These are phyloP conservation scores for Babesia caballi DNA, from an alignment of 169 alveolate genomes.

Conservation along the genomic window DNA sequence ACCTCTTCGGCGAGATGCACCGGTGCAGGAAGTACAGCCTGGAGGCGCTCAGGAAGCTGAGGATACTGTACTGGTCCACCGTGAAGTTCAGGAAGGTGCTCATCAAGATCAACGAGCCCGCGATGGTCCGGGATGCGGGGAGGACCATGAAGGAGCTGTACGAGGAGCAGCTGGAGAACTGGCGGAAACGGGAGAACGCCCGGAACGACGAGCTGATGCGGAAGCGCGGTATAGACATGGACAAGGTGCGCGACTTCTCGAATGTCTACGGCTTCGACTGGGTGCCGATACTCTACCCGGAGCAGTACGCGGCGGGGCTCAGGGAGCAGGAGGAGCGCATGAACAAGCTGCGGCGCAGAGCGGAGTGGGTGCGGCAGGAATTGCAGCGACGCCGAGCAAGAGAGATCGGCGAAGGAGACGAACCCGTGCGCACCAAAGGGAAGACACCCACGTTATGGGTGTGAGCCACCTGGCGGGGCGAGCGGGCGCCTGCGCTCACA, in stretches of 20 bases:
- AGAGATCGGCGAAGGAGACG: conserved; percentile 29
- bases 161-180: conserved; percentile 66
- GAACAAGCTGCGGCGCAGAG: conserved; percentile 45
- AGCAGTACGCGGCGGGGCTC: conserved; percentile 62
- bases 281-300: conserved; percentile 74
- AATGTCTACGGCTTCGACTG: conserved; percentile 75
- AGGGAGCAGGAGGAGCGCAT: conserved; percentile 39
- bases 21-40: conserved; percentile 64
- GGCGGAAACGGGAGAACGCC: conserved; percentile 53
- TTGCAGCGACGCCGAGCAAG: conserved; percentile 7
- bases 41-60: conserved; percentile 46
- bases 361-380: conserved; percentile 15
- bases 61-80: conserved; percentile 72
- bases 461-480: neutral
- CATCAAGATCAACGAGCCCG: conserved; percentile 62
- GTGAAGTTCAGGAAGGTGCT: conserved; percentile 67
- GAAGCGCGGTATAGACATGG: conserved; percentile 67
- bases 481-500: neutral
- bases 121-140: conserved; percentile 68
- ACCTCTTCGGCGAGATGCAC: conserved; percentile 67
- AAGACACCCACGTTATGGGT: conserved; percentile 29
- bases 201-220: conserved; percentile 66
- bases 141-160: conserved; percentile 72
- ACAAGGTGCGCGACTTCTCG: conserved; percentile 72
- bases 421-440: conserved; percentile 28